These are phyloP conservation scores for Hordeum marinum DNA, from an alignment of 176 grass and related monocot genomes.

Conservation along the genomic window DNA sequence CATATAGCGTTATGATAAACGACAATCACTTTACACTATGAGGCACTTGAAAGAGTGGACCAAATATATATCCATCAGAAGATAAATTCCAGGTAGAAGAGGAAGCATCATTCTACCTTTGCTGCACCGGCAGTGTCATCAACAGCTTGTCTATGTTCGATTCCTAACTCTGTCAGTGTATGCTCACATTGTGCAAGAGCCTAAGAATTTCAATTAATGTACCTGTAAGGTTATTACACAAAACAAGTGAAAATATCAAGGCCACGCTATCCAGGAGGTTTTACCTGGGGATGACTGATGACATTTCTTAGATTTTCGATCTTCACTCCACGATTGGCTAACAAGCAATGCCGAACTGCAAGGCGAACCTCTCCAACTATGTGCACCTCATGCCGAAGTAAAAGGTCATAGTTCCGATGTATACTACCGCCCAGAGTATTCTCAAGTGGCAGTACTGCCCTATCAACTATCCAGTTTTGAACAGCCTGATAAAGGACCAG, in stretches of 20 bases:
- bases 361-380: constrained; percentile 84
- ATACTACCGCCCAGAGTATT: constrained; percentile 92
- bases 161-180: constrained; percentile 64
- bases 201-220: constrained; percentile 37
- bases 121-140: constrained; percentile 92
- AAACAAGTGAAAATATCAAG: background rate
- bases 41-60: background rate
- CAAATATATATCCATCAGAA: constrained; percentile 1
- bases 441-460: constrained; percentile 82
- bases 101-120: constrained; percentile 47
- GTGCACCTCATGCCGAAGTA: constrained; percentile 73
- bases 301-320: constrained; percentile 61
- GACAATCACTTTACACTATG: background rate
- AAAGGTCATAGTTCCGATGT: constrained; percentile 90
- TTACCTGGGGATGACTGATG: constrained; percentile 91
- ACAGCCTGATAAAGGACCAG: constrained; percentile 54
- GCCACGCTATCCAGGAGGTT: background rate
- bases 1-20: background rate
- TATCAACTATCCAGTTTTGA: constrained; percentile 58
- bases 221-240: background rate
- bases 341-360: constrained; percentile 70
- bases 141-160: constrained; percentile 85
- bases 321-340: constrained; percentile 78
- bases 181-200: constrained; percentile 93
- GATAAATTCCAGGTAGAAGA: background rate